Base-by-base conservation (phyloP, 2,329 filamentous ascomycete genomes). In the Verticillium dahliae region DNA sequence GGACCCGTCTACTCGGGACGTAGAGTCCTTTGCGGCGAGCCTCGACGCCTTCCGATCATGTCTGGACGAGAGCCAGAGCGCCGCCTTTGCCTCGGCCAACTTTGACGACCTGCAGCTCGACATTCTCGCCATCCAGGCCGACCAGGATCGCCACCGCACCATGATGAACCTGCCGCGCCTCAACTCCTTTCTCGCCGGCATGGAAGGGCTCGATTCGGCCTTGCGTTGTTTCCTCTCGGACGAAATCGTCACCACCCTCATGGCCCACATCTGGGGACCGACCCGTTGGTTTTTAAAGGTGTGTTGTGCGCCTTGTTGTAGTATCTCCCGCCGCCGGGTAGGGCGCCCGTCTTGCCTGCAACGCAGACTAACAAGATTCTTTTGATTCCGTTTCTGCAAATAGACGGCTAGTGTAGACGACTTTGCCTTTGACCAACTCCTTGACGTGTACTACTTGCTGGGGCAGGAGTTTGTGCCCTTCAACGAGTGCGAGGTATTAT, bases 181-280 rank as follows among this genome's bases (percentile, higher is more conserved):
- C 7, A 50, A 68, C n/a, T 59, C 57, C 22, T 72, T 70, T 52
- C 62, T 72, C 2, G 31, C 60, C 5, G 64, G 63, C 33, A 66
- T 70, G 57, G 59, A 61, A 9, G 62, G 63, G 10, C 66, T 71
- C 6, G 63, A 69, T 13, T 38, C 39, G 0, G 62, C 59, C 4
- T 34, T 65, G 2, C 27, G 41, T 15, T 27, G 62, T 14, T 67
- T 63, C 41, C 31, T 61, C 52, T 58, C 45, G 0, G 41, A 63
- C 13, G 35, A 59, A 1, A 38, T 38, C 9, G 62, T 57, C 6
- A 45, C 7, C 5, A 13, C 34, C 65, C 67, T 74, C 59, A 65
- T 66, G 61, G 59, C 61, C 9, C 70, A 60, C n/a, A 65, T 73
- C 38, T 73, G 71, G 71, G 71, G 71, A 1, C 69, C 71, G 1